Conservation (phyloP, 768 basidiomycete genomes). For the Xanthoconium purpureum region DNA sequence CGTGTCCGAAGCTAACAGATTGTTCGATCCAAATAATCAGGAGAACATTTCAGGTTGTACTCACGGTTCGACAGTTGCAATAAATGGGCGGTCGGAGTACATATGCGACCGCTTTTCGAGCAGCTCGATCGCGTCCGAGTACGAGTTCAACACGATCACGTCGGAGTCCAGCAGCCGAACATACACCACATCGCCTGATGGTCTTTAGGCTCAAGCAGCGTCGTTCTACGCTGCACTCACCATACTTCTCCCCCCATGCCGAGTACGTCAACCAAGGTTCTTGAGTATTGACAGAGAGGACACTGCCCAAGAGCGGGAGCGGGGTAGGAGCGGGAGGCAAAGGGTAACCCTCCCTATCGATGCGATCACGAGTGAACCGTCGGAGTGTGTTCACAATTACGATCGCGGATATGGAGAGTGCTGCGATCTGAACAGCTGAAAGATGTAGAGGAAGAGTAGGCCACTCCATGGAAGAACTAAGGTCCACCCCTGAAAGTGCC, state of each 20-base stretch:
- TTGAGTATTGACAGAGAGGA: background rate
- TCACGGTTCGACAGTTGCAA: conserved; percentile 4
- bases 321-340: conserved; percentile 8
- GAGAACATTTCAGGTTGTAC: background rate
- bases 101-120: conserved; percentile 13
- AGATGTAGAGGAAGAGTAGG: no score
- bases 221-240: background rate
- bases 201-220: background rate
- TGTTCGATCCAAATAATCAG: no score
- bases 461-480: no score
- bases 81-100: conserved; percentile 13
- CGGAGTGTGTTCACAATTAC: background rate
- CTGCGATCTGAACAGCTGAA: no score
- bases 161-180: conserved; percentile 1
- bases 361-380: background rate
- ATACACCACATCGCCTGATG: conserved; percentile 8
- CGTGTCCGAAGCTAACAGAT: conserved; percentile 5
- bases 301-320: conserved; percentile 1
- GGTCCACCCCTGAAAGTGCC: no score
- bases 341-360: background rate
- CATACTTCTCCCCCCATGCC: conserved; percentile 2
- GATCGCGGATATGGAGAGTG: no score
- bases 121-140: background rate
- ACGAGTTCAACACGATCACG: conserved; percentile 10
- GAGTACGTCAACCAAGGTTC: conserved; percentile 8